Base-by-base conservation (phyloP, 2,329 filamentous ascomycete genomes). In the Xylariales sp. region DNA sequence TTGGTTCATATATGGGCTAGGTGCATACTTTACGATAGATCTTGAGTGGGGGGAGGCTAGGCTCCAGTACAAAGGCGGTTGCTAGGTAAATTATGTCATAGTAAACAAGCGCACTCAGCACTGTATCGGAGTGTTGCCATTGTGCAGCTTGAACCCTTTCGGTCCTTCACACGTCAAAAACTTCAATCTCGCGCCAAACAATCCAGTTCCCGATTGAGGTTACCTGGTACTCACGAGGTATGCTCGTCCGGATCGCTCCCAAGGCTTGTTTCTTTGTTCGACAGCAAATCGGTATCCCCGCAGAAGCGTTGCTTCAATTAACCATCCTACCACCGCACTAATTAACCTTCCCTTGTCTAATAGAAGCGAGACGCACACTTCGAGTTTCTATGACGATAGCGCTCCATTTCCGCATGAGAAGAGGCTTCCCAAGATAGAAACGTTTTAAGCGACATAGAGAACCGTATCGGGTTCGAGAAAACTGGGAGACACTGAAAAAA, bases 361-460 rank as follows among this genome's bases (percentile, higher is more conserved):
- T 56, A 50, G 51, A 60, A 59, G 38, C 57, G 54, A 17, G 58
- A 53, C 25, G 51, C 58, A 20, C 40, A 45, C 32, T 57, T 60
- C 42, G 47, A 54, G 35, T 56, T 61, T 45, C 55, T 52, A 23
- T 57, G 56, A 30, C 12, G 49, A 43, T 36, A 55, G 58, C 41
- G 61, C 48, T 31, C 50, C 46, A 13, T 55, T 49, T 6, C 41
- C 44, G 28, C 39, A 54, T 5, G 37, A 41, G 33, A 47, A 53
- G 14, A 19, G 15, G 30, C 16, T 23, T 31, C 17, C 17, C 41
- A 40, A 37, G 6, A 42, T 43, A 34, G 37, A 25, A 23, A n/a
- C n/a, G n/a, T n/a, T n/a, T n/a, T n/a, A n/a, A n/a, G n/a, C n/a
- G 19, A 42, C 30, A 29, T 40, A 15, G 21, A 37, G 30, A 30